Base-by-base conservation (phyloP, 2,329 filamentous ascomycete genomes). In the Paraconiothyrium brasiliense region DNA sequence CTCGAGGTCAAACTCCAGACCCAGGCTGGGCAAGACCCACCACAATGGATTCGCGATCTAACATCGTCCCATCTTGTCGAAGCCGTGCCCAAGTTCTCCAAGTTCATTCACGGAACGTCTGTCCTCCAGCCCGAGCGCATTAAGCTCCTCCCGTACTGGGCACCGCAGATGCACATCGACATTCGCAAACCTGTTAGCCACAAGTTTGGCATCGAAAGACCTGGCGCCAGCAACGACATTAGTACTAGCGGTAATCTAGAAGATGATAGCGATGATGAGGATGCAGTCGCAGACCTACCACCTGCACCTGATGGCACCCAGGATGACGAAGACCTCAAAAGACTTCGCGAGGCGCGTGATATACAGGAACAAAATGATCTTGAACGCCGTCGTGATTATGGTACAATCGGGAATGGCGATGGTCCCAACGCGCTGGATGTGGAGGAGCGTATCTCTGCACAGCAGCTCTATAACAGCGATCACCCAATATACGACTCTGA, bases 21-120 rank as follows among this genome's bases (percentile, higher is more conserved):
- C 0, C 94, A 97, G 78, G 89, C 92, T 59, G 95, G 95, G 43
- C 94, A 97, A 78, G 93, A 97, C 75, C 93, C 95, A 14, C 95
- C 95, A 0, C 92, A 96, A 75, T 99, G 95, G 95, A 94, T 99
- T 70, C 90, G 93, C 24, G 93, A 98, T 75, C 86, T 99, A 55
- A 97, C 93, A 48, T 87, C 92, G 13, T 97, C 93, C 65, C 95
- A 99, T 81, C 85, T 99, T 16, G 95, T 99, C 2, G 95, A 99
- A 81, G 94, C 95, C n/a, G 94, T 99, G 2, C 95, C 95, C 64
- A 99, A 99, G 77, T 99, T 98, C 80, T 97, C 93, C 74, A 99
- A 99, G 81, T 99, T 98, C 78, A 98, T 99, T 61, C 95, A 99
- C 78, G 95, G 95, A 61, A 93, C 90, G 1, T 94, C 94, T 10